Evolutionary conservation across 2,329 filamentous ascomycete species (phyloP).

Genomic region (Ilyonectria destructans): DNA sequence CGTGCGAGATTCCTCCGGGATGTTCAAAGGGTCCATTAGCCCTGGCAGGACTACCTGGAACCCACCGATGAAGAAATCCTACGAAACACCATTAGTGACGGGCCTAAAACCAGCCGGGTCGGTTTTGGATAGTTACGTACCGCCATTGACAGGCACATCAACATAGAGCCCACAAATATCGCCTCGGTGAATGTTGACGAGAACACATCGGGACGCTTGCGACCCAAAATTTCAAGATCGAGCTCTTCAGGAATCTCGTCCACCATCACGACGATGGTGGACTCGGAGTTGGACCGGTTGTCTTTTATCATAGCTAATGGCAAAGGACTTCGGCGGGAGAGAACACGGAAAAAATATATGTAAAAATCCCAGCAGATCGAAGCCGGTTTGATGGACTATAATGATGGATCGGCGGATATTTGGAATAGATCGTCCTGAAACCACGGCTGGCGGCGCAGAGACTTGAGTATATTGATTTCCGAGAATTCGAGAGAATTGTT

Average conservation of each 20-base stretch:
- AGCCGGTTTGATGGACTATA: not conserved
- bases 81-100: slow-evolving; percentile 15
- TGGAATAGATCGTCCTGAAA: slow-evolving; percentile 22
- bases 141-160: slow-evolving; percentile 73
- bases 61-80: slow-evolving; percentile 83
- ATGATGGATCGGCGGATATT: not conserved
- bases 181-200: slow-evolving; percentile 67
- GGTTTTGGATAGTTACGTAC: slow-evolving; percentile 54
- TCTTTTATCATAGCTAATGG: not conserved
- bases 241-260: slow-evolving; percentile 39
- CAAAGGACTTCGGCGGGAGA: not conserved
- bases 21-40: slow-evolving; percentile 73
- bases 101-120: not conserved
- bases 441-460: not conserved
- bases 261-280: not conserved
- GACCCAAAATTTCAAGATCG: slow-evolving; percentile 71
- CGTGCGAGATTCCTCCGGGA: slow-evolving; percentile 72
- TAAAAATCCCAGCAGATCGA: not conserved
- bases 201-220: slow-evolving; percentile 72
- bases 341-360: not conserved
- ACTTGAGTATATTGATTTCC: slow-evolving; percentile 6
- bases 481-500: slow-evolving; percentile 14
- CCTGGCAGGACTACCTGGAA: slow-evolving; percentile 81
- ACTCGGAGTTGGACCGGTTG: not conserved
- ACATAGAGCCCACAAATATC: slow-evolving; percentile 72